Conservation (phyloP, 106 monocot species). For the Dendrobium chrysotoxum region DNA sequence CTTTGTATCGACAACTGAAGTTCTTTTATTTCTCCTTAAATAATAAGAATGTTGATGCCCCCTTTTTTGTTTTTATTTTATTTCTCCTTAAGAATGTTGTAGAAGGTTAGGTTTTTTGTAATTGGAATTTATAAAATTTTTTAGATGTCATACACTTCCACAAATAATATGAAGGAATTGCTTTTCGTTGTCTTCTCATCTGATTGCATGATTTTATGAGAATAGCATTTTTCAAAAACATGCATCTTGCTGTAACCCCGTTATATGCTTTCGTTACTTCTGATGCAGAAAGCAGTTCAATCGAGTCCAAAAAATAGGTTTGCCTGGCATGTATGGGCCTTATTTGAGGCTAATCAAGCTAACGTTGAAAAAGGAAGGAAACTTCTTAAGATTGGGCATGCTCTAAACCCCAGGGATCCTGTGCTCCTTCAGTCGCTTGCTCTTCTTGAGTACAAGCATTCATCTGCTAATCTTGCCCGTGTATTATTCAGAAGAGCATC, state of each 20-base stretch:
- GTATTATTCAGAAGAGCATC: slow-evolving; percentile 80
- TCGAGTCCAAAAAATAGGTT: slow-evolving; percentile 97
- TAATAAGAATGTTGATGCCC: too few relatives aligned
- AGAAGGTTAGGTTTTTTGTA: too few relatives aligned
- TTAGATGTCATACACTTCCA: too few relatives aligned
- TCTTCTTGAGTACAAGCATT: slow-evolving; percentile 84
- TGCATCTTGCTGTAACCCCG: not conserved
- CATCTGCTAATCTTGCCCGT: slow-evolving; percentile 76
- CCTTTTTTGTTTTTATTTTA: too few relatives aligned
- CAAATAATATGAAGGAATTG: too few relatives aligned
- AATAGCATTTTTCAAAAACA: not conserved
- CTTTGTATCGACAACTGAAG: too few relatives aligned
- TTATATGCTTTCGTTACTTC: not conserved
- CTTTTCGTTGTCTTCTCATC: not conserved
- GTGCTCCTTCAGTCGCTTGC: slow-evolving; percentile 95
- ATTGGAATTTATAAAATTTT: too few relatives aligned
- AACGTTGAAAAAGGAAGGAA: slow-evolving; percentile 71
- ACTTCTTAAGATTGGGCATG: slow-evolving; percentile 92
- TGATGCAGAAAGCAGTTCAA: slow-evolving; percentile 81
- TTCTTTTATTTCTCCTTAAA: too few relatives aligned
- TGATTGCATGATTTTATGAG: too few relatives aligned
- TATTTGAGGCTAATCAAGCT: slow-evolving; percentile 82
- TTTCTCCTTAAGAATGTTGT: too few relatives aligned
- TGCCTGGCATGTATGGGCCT: slow-evolving; percentile 97
- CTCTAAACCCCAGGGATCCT: slow-evolving; percentile 90